Percentiles rank a stretch among this genome's conserved stretches.
These are phyloP conservation scores for Gracilaria domingensis DNA, from an alignment of 23 red algal genomes.

Conservation along the genomic window DNA sequence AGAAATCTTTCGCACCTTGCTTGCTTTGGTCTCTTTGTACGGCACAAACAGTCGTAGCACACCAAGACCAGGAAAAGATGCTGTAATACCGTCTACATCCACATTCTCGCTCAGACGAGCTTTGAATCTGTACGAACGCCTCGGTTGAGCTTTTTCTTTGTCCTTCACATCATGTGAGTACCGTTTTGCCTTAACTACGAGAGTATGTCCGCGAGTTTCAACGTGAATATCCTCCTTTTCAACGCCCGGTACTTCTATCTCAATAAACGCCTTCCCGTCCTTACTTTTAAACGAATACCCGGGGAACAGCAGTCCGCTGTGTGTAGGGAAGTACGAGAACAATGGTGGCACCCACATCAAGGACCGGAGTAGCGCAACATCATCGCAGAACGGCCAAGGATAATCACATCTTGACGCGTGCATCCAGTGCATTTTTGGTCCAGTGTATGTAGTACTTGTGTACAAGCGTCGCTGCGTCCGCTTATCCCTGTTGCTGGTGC, in stretches of 20 bases:
- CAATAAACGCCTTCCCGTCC: conserved; percentile 38
- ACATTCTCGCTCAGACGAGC: conserved; percentile 16
- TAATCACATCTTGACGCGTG: background rate
- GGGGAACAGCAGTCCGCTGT: background rate
- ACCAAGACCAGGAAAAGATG: conserved; percentile 24
- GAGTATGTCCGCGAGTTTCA: conserved; percentile 9
- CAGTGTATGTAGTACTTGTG: too few relatives aligned
- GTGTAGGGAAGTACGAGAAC: background rate
- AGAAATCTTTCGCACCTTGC: conserved; percentile 10
- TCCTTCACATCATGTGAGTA: conserved; percentile 1
- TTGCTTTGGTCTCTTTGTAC: conserved; percentile 6
- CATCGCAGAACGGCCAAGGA: conserved; percentile 13
- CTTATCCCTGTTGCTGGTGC: background rate
- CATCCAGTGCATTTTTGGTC: background rate
- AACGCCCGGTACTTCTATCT: conserved; percentile 57
- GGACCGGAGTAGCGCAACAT: conserved; percentile 8
- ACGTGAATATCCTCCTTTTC: conserved; percentile 36
- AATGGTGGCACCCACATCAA: conserved; percentile 23
- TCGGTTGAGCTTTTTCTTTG: conserved; percentile 15
- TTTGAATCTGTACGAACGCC: conserved; percentile 1
- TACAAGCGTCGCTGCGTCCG: background rate
- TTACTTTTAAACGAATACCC: conserved; percentile 33
- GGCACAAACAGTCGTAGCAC: conserved; percentile 12
- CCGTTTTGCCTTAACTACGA: conserved; percentile 38
- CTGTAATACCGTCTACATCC: conserved; percentile 10